A percentile compares a stretch with the other conserved stretches of the same genome.
phyloP scores from a whole-genome alignment of 306 rosid genomes.

The Erythrophleum fordii region DNA sequence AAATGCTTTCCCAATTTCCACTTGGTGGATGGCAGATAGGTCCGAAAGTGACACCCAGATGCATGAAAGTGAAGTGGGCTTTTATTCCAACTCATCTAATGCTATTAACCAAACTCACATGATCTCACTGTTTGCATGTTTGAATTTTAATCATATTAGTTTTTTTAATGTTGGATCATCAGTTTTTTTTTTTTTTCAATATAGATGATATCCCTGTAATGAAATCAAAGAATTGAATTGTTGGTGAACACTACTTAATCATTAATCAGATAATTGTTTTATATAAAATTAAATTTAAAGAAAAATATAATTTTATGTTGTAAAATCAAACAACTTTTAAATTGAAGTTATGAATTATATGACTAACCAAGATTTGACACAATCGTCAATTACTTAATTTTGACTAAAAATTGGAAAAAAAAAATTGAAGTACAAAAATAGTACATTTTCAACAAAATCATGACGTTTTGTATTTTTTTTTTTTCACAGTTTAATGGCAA shows the following conservation, averaged over 20 bases:
- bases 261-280: neutral
- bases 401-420: no score
- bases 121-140: neutral
- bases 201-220: neutral
- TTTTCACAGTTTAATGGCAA: neutral
- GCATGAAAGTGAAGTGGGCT: neutral
- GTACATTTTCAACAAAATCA: neutral
- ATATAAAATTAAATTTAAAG: neutral
- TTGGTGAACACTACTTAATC: neutral
- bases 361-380: neutral
- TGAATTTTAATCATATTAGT: neutral
- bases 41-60: slow-evolving; percentile 34
- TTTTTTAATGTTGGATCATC: neutral
- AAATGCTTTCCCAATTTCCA: slow-evolving; percentile 17
- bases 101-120: neutral
- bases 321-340: neutral
- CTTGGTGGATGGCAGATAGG: slow-evolving; percentile 29
- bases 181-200: no score
- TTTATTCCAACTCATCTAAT: neutral
- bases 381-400: neutral
- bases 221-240: neutral
- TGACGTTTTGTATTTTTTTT: neutral
- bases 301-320: neutral
- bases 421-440: neutral
- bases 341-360: neutral